Conservation (phyloP, 331 rosid genomes). For the Cydonia oblonga region DNA sequence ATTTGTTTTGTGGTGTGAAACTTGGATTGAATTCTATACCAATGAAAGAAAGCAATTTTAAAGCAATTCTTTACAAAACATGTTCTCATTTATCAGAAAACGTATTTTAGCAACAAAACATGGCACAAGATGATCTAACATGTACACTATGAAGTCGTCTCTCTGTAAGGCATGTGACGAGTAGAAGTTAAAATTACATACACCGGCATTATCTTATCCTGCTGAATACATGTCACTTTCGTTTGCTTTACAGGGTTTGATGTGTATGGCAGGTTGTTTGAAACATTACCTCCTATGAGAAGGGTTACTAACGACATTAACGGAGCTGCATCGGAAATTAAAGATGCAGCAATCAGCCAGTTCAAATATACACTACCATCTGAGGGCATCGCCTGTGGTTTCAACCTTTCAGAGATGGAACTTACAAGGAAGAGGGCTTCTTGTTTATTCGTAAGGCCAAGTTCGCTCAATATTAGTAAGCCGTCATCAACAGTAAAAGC, state of each 20-base stretch:
- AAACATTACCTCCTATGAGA: background rate
- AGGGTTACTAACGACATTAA: background rate
- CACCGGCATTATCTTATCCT: background rate
- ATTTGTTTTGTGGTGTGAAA: background rate
- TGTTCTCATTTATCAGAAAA: background rate
- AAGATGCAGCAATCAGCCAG: background rate
- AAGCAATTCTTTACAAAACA: background rate
- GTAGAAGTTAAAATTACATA: background rate
- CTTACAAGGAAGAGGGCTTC: conserved; percentile 37
- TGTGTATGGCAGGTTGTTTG: background rate
- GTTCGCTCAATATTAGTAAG: conserved; percentile 43
- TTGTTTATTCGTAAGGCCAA: conserved; percentile 61
- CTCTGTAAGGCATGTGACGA: background rate
- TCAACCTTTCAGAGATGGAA: background rate
- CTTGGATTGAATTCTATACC: background rate
- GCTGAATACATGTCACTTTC: background rate
- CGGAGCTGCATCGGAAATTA: background rate
- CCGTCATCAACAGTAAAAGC: conserved; percentile 37
- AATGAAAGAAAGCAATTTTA: background rate
- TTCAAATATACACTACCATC: background rate
- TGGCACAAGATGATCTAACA: background rate
- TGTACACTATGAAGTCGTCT: too few relatives aligned
- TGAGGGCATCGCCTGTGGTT: too few relatives aligned
- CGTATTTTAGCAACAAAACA: background rate
- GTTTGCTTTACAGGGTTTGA: background rate